Percentiles rank a stretch among this genome's conserved stretches.
phyloP scores from a whole-genome alignment of 73 alveolate genomes.

The Halteria grandinella region DNA sequence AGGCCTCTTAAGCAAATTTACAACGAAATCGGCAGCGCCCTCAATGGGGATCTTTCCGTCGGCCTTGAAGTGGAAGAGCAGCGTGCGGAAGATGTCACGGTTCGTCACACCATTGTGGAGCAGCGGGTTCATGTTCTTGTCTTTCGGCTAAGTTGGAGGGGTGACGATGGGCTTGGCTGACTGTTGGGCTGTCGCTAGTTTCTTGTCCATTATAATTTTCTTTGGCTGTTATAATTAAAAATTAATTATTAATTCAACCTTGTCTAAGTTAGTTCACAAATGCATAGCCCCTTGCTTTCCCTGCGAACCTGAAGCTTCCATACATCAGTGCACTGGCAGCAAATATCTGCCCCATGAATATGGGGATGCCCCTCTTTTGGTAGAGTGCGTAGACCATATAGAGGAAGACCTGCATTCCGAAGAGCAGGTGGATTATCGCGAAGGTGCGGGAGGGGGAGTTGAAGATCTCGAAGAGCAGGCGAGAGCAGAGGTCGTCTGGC shows the following conservation, averaged over 20 bases:
- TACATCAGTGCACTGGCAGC: neutral
- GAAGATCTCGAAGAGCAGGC: slow-evolving; percentile 1
- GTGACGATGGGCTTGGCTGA: too few species aligned
- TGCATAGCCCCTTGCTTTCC: slow-evolving; percentile 24
- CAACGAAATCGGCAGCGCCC: slow-evolving; percentile 70
- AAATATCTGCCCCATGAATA: neutral
- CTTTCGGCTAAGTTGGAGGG: too few species aligned
- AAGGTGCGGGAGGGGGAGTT: neutral
- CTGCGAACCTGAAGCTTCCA: neutral
- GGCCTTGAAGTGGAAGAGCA: slow-evolving; percentile 64
- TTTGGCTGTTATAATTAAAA: neutral
- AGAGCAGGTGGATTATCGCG: neutral
- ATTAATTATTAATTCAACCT: neutral
- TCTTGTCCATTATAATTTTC: slow-evolving; percentile 3
- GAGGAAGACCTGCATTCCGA: slow-evolving; percentile 2
- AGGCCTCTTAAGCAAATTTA: slow-evolving; percentile 65
- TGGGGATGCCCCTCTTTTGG: neutral
- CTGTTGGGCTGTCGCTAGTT: too few species aligned
- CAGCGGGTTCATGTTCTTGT: slow-evolving; percentile 53
- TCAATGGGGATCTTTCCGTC: slow-evolving; percentile 68
- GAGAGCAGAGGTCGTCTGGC: slow-evolving; percentile 36
- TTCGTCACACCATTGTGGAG: slow-evolving; percentile 63
- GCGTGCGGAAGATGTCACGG: slow-evolving; percentile 67
- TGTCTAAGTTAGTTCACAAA: neutral
- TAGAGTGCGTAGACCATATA: neutral